These are phyloP conservation scores for Sarcomyxa edulis DNA, from an alignment of 768 basidiomycete species.

Conservation along the genomic window DNA sequence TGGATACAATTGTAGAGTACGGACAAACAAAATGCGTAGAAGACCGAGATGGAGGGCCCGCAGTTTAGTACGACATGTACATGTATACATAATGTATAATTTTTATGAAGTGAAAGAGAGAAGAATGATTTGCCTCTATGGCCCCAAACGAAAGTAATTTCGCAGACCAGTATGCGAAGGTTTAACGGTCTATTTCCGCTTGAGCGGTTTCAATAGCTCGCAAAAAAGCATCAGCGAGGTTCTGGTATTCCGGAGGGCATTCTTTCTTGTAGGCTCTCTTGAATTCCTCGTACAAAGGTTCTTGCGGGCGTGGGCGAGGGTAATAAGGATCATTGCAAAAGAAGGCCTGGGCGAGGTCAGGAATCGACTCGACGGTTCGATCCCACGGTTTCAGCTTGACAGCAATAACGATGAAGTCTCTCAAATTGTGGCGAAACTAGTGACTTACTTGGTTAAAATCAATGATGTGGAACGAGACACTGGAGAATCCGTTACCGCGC, in stretches of 20 bases:
- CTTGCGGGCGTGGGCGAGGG: slow-evolving; percentile 16
- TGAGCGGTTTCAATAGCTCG: slow-evolving; percentile 15
- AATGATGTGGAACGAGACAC: slow-evolving; percentile 15
- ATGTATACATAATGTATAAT: no score
- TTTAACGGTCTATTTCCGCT: no score
- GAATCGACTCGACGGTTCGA: slow-evolving; percentile 12
- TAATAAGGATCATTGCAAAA: slow-evolving; percentile 27
- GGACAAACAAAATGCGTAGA: no score
- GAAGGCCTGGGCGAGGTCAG: slow-evolving; percentile 17
- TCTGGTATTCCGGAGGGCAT: slow-evolving; percentile 10
- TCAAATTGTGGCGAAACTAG: background rate
- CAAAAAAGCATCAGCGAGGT: slow-evolving; percentile 10
- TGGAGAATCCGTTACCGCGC: slow-evolving; percentile 16
- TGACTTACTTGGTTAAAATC: slow-evolving; percentile 25
- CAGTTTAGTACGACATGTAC: no score
- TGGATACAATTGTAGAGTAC: no score
- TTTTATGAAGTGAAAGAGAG: no score
- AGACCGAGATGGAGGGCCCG: no score
- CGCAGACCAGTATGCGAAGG: no score
- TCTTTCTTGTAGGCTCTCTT: slow-evolving; percentile 15
- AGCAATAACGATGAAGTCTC: background rate
- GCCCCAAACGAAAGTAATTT: no score
- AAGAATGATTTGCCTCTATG: no score
- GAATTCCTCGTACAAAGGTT: slow-evolving; percentile 18
- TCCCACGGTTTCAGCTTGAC: slow-evolving; percentile 17